Evolutionary conservation across 345 rosid species (phyloP).

Genomic region (Citrus maxima): DNA sequence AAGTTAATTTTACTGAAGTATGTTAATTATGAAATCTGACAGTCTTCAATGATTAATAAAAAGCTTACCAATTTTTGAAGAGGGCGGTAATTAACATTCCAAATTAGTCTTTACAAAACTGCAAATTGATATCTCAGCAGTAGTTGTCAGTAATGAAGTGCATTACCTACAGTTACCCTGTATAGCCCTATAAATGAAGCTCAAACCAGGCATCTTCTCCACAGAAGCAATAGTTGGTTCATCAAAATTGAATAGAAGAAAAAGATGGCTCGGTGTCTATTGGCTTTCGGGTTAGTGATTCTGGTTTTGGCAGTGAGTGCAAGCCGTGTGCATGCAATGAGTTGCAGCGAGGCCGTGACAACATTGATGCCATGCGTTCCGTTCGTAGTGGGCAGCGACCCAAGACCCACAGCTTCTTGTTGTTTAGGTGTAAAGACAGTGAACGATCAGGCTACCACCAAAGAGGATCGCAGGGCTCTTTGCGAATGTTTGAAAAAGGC

Average conservation of each 20-base stretch:
- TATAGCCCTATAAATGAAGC: too few relatives aligned
- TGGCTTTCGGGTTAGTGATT: background rate
- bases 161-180: too few relatives aligned
- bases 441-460: conserved; percentile 8
- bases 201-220: too few relatives aligned
- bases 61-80: too few relatives aligned
- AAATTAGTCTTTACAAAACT: too few relatives aligned
- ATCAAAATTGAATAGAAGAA: background rate
- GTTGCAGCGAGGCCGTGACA: background rate
- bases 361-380: conserved; percentile 6
- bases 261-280: background rate
- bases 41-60: too few relatives aligned
- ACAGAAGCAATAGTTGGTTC: too few relatives aligned
- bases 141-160: too few relatives aligned
- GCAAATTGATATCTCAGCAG: too few relatives aligned
- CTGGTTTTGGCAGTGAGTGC: background rate
- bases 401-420: background rate
- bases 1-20: too few relatives aligned
- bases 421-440: background rate
- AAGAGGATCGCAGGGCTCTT: conserved; percentile 9
- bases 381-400: background rate
- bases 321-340: background rate
- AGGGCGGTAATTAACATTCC: too few relatives aligned
- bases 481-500: conserved; percentile 23
- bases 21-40: too few relatives aligned